A percentile compares a stretch with the other conserved stretches of the same genome.
These are phyloP conservation scores for Yamadazyma kanchanaburiensis DNA, from an alignment of 1,139 yeast species.

Conservation along the genomic window DNA sequence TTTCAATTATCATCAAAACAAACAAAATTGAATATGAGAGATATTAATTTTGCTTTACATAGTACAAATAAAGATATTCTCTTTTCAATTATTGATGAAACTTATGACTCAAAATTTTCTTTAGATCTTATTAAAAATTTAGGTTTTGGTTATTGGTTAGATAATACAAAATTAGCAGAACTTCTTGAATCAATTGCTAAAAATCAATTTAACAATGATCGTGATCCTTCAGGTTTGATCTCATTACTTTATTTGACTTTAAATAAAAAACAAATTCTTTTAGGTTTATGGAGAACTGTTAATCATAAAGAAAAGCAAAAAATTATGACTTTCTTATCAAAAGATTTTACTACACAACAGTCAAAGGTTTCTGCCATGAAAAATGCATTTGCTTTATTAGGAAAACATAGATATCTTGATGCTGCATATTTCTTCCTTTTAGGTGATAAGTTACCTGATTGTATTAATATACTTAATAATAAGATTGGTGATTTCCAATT, in stretches of 20 bases:
- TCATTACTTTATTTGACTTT: conserved; percentile 77
- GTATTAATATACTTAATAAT: conserved; percentile 66
- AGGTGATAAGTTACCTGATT: conserved; percentile 75
- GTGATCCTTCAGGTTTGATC: conserved; percentile 73
- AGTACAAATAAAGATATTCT: conserved; percentile 74
- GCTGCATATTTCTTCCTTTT: conserved; percentile 88
- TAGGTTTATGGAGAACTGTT: conserved; percentile 80
- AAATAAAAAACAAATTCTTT: conserved; percentile 67
- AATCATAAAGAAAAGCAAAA: conserved; percentile 81
- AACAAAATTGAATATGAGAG: conserved; percentile 64
- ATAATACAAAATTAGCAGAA: conserved; percentile 41
- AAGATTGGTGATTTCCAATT: conserved; percentile 66
- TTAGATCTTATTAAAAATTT: conserved; percentile 63
- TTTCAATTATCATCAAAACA: conserved; percentile 49
- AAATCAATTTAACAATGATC: conserved; percentile 55
- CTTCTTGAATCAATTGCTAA: conserved; percentile 69
- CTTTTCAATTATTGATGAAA: conserved; percentile 49
- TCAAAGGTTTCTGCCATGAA: conserved; percentile 90
- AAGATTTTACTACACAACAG: conserved; percentile 69
- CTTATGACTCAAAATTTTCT: conserved; percentile 41
- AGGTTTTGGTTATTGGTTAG: conserved; percentile 75
- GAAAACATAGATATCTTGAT: conserved; percentile 82
- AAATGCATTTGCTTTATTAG: conserved; percentile 86
- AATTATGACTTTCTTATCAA: conserved; percentile 69
- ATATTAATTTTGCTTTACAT: conserved; percentile 83